Evolutionary conservation across 2,329 filamentous ascomycete genomes (phyloP), one percentile per base, ranked within the genome.

Genomic region (Aspergillus sp.): DNA sequence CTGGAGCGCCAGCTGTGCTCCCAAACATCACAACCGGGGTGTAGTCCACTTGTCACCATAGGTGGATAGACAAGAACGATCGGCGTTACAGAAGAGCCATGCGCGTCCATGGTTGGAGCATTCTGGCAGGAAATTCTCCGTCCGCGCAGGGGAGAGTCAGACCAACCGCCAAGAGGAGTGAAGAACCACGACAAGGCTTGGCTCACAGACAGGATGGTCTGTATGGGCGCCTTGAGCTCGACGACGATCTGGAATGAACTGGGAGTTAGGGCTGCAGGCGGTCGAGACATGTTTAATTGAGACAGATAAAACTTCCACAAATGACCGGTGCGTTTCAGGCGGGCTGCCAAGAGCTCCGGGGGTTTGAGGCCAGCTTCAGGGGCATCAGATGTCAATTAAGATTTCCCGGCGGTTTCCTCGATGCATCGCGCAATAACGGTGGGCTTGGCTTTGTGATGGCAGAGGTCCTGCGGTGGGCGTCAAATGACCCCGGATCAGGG

Each of bases 261-360:
- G 40, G 31, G 32, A 38, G 38, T 14, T 20, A 36, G 25, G 16
- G 21, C 11, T 42, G 40, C 40, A 42, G 17, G 9, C n/a, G 31
- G 34, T 38, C 31, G 31, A 47, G 45, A 11, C 34, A 36, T 38
- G 50, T 47, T 16, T 44, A 44, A 32, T 36, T 47, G 38, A 52
- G 25, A 52, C 50, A 47, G 17, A 36, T 23, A 43, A 19, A 41
- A 41, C 49, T 38, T 45, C 49, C 23, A 45, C 31, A 41, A 51
- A 31, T 17, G 23, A 47, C 25, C 47, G 49, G 49, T 43, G 49
- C 38, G 50, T 52, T 52, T 52, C 50, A 52, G 50, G 38, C 31
- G 2, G 11, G 25, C 4, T 43, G 50, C 50, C 50, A 52, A 52
- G 50, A 47, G 34, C 21, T 9, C 23, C 36, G 44, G 44, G 45